Conservation (phyloP, 768 basidiomycete genomes). For the Mycena olivaceomarginata region DNA sequence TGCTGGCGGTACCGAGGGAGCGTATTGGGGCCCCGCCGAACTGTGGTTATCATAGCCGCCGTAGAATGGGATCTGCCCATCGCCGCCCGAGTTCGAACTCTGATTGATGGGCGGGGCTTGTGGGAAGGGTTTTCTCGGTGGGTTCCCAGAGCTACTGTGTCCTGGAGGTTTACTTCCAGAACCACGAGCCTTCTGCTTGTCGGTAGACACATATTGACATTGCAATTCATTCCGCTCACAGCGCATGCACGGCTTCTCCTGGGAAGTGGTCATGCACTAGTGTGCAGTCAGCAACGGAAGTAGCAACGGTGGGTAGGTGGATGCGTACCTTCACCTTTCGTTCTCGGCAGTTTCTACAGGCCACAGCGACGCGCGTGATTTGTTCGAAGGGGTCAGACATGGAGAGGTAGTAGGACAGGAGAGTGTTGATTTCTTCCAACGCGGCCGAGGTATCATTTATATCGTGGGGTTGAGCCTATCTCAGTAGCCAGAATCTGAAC, state of each 20-base stretch:
- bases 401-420: background rate
- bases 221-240: background rate
- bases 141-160: background rate
- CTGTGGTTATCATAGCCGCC: background rate
- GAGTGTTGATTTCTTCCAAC: background rate
- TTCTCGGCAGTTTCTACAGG: background rate
- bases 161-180: background rate
- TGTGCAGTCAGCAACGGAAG: no score
- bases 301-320: no score
- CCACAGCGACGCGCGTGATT: background rate
- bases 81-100: background rate
- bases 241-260: constrained; percentile 13
- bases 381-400: constrained; percentile 9
- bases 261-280: background rate
- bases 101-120: background rate
- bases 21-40: background rate
- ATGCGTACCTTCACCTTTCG: background rate
- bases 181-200: background rate
- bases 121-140: background rate
- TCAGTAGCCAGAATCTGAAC: no score
- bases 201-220: background rate
- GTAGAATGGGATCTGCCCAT: background rate
- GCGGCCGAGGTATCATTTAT: background rate
- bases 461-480: background rate
- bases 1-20: background rate